These are phyloP conservation scores for Smallanthus sonchifolius DNA, from an alignment of 129 eudicot genomes.

Conservation along the genomic window DNA sequence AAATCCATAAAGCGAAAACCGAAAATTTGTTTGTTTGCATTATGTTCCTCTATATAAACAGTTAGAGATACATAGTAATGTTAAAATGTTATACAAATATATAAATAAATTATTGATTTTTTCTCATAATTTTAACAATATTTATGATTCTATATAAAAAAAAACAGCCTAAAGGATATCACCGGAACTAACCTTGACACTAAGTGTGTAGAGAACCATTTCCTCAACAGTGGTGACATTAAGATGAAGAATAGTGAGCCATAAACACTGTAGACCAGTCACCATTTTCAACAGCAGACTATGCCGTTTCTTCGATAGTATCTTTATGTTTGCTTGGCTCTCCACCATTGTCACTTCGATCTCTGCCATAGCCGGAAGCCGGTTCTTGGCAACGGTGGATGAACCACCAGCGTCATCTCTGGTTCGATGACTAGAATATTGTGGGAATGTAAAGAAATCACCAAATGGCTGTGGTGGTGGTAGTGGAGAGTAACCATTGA, in stretches of 20 bases:
- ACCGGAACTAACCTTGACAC: slow-evolving; percentile 63
- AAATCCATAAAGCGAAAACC: neutral
- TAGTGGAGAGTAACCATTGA: slow-evolving; percentile 2
- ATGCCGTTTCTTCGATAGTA: slow-evolving; percentile 47
- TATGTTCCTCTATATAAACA: too few relatives aligned
- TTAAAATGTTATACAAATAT: too few relatives aligned
- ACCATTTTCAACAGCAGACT: slow-evolving; percentile 53
- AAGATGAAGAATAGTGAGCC: slow-evolving; percentile 63
- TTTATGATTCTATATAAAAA: too few relatives aligned
- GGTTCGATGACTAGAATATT: slow-evolving; percentile 24
- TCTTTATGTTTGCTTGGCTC: slow-evolving; percentile 69
- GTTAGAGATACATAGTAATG: too few relatives aligned
- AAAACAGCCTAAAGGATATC: too few relatives aligned
- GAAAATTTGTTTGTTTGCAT: neutral
- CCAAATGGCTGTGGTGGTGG: slow-evolving; percentile 27
- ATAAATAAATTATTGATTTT: too few relatives aligned
- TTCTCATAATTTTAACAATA: too few relatives aligned
- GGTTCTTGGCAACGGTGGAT: neutral
- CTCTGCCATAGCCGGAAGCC: slow-evolving; percentile 38
- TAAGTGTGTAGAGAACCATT: slow-evolving; percentile 60
- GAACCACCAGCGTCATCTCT: neutral
- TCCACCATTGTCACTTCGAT: slow-evolving; percentile 67
- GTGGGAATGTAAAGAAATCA: slow-evolving; percentile 55
- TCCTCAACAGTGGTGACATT: slow-evolving; percentile 57
- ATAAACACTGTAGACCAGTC: slow-evolving; percentile 53